phyloP scores from a whole-genome alignment of 2,329 filamentous ascomycete species.

The Ustilaginoidea virens region DNA sequence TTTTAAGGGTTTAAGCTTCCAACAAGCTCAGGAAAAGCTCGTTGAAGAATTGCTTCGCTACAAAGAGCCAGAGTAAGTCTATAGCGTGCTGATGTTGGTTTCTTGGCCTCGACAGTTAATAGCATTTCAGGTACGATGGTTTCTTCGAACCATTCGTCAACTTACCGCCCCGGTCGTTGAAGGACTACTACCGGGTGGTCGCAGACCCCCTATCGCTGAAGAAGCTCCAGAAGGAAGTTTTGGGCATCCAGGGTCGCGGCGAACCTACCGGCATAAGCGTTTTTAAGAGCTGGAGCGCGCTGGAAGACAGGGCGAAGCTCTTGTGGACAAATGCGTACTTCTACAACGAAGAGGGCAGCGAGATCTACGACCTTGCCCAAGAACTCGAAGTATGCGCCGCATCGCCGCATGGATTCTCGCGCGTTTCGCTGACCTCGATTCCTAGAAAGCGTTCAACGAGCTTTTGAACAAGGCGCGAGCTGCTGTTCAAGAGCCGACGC shows the following conservation, averaged over 20 bases:
- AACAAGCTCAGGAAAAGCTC: conserved; percentile 76
- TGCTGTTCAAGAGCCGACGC: conserved; percentile 54
- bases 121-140: conserved; percentile 44
- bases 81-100: too few relatives aligned
- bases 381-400: conserved; percentile 56
- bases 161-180: conserved; percentile 58
- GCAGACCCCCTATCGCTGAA: conserved; percentile 66
- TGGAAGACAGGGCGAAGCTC: conserved; percentile 64
- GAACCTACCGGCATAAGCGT: conserved; percentile 47
- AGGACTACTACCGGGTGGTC: conserved; percentile 79
- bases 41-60: conserved; percentile 58
- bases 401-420: too few relatives aligned
- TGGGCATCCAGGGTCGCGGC: conserved; percentile 54
- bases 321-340: conserved; percentile 80
- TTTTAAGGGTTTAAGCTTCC: conserved; percentile 62
- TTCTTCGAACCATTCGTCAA: conserved; percentile 62
- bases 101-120: too few relatives aligned
- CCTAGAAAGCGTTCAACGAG: conserved; percentile 52
- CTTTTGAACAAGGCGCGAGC: conserved; percentile 58
- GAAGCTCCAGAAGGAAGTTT: conserved; percentile 61
- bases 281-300: conserved; percentile 68
- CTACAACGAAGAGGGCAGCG: conserved; percentile 86
- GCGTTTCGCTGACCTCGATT: conserved; percentile 8
- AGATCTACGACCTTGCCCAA: conserved; percentile 61
- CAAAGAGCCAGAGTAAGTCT: conserved; percentile 46